These are phyloP conservation scores for Protomyces gravidus DNA, from an alignment of 1,139 yeast genomes.

Conservation along the genomic window DNA sequence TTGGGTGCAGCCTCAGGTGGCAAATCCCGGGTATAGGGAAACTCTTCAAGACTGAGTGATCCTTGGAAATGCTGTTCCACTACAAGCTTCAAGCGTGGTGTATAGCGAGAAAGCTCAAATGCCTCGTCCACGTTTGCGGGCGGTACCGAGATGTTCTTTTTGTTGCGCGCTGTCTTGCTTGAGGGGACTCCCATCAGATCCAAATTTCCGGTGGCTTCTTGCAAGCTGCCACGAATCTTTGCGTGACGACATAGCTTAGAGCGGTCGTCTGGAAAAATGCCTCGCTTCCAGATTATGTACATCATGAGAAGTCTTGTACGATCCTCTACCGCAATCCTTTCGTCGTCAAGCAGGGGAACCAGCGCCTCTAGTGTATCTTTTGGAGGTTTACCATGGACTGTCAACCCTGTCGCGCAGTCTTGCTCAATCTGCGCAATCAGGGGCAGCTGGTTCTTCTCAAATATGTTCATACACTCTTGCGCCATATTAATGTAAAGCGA, in stretches of 20 bases:
- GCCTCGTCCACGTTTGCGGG: constrained; percentile 54
- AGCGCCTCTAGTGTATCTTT: constrained; percentile 65
- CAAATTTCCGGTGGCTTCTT: constrained; percentile 61
- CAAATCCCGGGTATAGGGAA: constrained; percentile 75
- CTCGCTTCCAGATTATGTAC: constrained; percentile 80
- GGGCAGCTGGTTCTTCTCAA: constrained; percentile 39
- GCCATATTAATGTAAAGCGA: constrained; percentile 44
- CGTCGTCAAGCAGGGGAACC: constrained; percentile 54
- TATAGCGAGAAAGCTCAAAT: constrained; percentile 70
- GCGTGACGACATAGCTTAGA: constrained; percentile 66
- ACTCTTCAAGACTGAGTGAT: constrained; percentile 53
- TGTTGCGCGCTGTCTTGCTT: constrained; percentile 49
- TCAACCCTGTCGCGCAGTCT: constrained; percentile 68
- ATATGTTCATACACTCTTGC: constrained; percentile 43
- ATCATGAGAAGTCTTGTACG: constrained; percentile 72
- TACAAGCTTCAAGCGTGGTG: constrained; percentile 63
- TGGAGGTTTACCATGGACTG: constrained; percentile 63
- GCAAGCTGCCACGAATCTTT: constrained; percentile 58
- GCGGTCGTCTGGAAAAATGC: constrained; percentile 70
- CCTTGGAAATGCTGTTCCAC: constrained; percentile 50
- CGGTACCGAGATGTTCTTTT: constrained; percentile 39
- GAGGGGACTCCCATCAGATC: constrained; percentile 63
- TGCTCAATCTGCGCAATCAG: constrained; percentile 44
- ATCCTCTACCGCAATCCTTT: constrained; percentile 43
- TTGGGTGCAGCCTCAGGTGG: constrained; percentile 8